Evolutionary conservation across 2,329 filamentous ascomycete species (phyloP).

Genomic region (Orbilia brochopaga): DNA sequence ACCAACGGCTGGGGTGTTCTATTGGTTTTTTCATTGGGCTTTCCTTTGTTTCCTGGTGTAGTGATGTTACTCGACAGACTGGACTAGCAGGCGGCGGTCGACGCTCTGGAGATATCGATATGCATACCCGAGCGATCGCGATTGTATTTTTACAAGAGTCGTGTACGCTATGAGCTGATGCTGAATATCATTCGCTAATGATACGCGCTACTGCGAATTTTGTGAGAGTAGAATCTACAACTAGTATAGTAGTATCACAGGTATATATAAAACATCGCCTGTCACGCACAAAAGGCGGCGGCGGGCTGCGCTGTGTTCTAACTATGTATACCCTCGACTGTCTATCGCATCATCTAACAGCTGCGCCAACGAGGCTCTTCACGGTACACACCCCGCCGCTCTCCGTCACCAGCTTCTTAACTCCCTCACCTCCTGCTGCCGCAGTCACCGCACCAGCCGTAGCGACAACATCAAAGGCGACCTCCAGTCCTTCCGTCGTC

Average conservation of each 20-base stretch:
- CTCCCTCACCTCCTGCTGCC: constrained; percentile 61
- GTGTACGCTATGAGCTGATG: constrained; percentile 4
- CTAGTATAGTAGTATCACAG: background rate
- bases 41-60: background rate
- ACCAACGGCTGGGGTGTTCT: background rate
- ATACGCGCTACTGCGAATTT: background rate
- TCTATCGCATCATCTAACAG: constrained; percentile 74
- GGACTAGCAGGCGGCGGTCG: background rate
- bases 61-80: background rate
- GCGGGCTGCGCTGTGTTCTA: no score
- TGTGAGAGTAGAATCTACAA: background rate
- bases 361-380: constrained; percentile 76
- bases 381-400: constrained; percentile 82
- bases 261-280: no score
- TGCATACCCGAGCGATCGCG: background rate
- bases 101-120: background rate
- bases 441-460: constrained; percentile 69
- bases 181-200: background rate
- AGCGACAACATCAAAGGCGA: constrained; percentile 80
- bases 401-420: constrained; percentile 74
- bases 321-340: no score
- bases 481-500: constrained; percentile 79
- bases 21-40: background rate
- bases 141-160: background rate
- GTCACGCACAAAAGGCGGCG: no score